These are phyloP conservation scores for Cadophora luteo-olivacea DNA, from an alignment of 2,329 filamentous ascomycete genomes.

Conservation along the genomic window DNA sequence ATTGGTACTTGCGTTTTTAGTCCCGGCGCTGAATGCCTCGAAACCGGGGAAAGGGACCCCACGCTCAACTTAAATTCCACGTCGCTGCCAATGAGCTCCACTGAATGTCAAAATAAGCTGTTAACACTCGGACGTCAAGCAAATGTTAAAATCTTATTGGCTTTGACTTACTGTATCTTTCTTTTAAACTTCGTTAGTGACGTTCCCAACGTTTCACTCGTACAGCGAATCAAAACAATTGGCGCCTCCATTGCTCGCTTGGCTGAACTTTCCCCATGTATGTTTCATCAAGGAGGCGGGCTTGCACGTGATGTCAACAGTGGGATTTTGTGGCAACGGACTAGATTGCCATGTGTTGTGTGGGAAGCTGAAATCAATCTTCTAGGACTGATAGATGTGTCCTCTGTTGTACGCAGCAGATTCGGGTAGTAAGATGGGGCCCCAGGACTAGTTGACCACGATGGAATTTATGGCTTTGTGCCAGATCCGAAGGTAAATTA, in stretches of 20 bases:
- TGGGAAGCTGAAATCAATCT: neutral
- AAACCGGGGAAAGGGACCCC: neutral
- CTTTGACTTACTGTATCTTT: neutral
- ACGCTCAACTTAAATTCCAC: neutral
- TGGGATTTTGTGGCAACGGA: neutral
- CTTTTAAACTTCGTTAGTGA: neutral
- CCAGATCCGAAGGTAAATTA: too few relatives aligned
- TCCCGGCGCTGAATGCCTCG: neutral
- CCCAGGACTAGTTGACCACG: too few relatives aligned
- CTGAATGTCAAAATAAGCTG: slow-evolving; percentile 6
- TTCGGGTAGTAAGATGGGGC: too few relatives aligned
- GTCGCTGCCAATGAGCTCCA: slow-evolving; percentile 4
- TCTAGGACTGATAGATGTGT: neutral
- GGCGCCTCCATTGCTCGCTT: slow-evolving; percentile 6
- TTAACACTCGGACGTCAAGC: neutral
- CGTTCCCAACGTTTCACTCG: neutral
- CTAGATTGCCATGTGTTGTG: neutral
- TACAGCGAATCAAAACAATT: slow-evolving; percentile 9
- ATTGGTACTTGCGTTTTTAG: neutral
- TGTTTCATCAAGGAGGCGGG: neutral
- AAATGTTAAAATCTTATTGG: neutral
- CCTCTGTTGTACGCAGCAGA: neutral
- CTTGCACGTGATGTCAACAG: neutral
- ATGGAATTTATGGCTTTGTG: too few relatives aligned
- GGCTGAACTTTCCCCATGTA: slow-evolving; percentile 4